Evolutionary conservation across 1,284 basidiomycete genomes (phyloP).

Genomic region (Rhodotorula glutinis): DNA sequence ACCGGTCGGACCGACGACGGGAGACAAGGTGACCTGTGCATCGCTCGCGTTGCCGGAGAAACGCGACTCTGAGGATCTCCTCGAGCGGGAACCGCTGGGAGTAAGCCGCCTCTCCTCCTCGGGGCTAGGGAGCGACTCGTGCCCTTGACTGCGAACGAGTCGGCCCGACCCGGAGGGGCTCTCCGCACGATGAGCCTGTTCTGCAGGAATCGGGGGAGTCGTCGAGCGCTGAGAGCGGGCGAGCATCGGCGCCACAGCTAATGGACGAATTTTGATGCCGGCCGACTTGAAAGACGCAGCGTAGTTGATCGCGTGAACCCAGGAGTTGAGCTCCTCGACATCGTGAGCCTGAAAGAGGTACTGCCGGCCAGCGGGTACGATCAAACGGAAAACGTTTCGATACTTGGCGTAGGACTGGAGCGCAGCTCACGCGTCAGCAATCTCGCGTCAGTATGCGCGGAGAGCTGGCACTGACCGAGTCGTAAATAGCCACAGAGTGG

Average conservation of each 20-base stretch:
- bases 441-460: too few species aligned
- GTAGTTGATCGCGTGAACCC: constrained; percentile 92
- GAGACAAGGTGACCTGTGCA: neutral
- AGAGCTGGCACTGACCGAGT: constrained; percentile 52
- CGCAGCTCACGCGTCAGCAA: neutral
- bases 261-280: constrained; percentile 71
- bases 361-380: constrained; percentile 71
- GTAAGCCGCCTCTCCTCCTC: neutral
- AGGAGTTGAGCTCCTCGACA: constrained; percentile 78
- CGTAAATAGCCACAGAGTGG: constrained; percentile 73
- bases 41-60: too few species aligned
- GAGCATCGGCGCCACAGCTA: neutral
- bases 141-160: neutral
- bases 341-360: constrained; percentile 72
- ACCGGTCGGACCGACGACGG: neutral
- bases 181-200: neutral
- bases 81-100: too few species aligned
- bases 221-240: neutral
- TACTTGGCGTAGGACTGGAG: constrained; percentile 65
- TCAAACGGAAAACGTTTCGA: constrained; percentile 71
- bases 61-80: too few species aligned
- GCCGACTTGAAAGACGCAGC: constrained; percentile 85
- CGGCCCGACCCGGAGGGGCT: neutral
- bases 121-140: neutral
- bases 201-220: neutral